Conservation (phyloP, 2,329 filamentous ascomycete species). For the Rasamsonia emersonii region DNA sequence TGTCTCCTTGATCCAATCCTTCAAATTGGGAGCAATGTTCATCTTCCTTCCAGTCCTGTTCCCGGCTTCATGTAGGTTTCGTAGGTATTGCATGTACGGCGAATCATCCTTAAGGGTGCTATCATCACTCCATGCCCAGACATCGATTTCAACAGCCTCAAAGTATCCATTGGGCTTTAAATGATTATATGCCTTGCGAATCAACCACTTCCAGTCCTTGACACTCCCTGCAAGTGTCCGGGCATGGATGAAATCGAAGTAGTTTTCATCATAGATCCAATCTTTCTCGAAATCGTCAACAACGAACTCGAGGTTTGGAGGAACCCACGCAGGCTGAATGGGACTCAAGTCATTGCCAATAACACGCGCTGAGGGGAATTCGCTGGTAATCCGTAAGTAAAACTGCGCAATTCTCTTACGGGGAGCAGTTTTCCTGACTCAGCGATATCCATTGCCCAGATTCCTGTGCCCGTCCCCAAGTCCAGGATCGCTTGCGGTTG, state of each 20-base stretch:
- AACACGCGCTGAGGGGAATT: constrained; percentile 5
- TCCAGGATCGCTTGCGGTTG: constrained; percentile 6
- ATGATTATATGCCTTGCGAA: constrained; percentile 9
- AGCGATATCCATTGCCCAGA: constrained; percentile 7
- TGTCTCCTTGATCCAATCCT: constrained; percentile 6
- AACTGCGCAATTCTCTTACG: background rate
- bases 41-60: constrained; percentile 5
- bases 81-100: constrained; percentile 5
- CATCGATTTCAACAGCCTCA: constrained; percentile 11
- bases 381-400: constrained; percentile 1
- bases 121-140: constrained; percentile 12
- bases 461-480: constrained; percentile 6
- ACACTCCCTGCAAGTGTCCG: constrained; percentile 10
- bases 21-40: constrained; percentile 6
- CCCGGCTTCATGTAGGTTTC: constrained; percentile 2
- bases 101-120: constrained; percentile 7
- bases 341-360: constrained; percentile 8
- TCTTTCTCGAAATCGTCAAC: constrained; percentile 14
- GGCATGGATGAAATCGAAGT: constrained; percentile 16
- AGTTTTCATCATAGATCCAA: constrained; percentile 10
- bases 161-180: constrained; percentile 15
- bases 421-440: constrained; percentile 1
- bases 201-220: constrained; percentile 7
- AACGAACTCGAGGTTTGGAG: constrained; percentile 15
- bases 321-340: constrained; percentile 6